Base-by-base conservation (phyloP, 768 basidiomycete species). In the Phylloporus arenicola region DNA sequence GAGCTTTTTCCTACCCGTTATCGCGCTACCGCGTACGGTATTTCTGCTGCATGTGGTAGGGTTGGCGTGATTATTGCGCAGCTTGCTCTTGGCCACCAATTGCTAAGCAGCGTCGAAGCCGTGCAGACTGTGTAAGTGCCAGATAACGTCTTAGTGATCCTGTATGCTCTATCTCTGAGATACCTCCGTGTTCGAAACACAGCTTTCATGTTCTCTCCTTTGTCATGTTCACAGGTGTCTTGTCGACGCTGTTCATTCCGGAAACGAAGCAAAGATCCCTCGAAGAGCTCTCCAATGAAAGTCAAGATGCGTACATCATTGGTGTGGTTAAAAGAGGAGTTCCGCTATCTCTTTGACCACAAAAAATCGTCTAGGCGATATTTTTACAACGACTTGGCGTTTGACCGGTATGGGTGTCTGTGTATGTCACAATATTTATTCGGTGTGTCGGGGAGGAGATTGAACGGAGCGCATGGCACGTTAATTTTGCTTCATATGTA, bases 201-300 rank as follows among this genome's bases (percentile, higher is more conserved):
- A 86, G 84, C 56, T 67, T 92, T 34, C 78, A 89, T 65, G 79
- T 88, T 54, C 86, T 92, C 54, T 86, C 88, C 9, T 70, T 89
- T 43, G 84, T 91, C 75, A 91, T 90, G 88, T 70, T 89, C 50
- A 89, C 86, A 1, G 90, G 90, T 46, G 72, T 90, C 57, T 76
- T 84, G 71, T 89, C 91, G 9, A 91, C 90, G 2, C 69, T 89
- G 37, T 76, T 92, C 22, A 64, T 92, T n/a, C 86, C 86, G 29
- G 91, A 92, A 71, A 91, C 91, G 42, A 92, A 80, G 63, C 68
- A 70, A 13, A 70, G 59, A 62, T 61, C 78, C 7, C 75, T 90
- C 20, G 87, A 90, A 68, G 79, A 84, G 10, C 72, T 89, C 20
- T 89, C 87, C 9, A 81, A 82, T 60, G 88, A 90, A 64, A 64